Evolutionary conservation across 2,329 filamentous ascomycete genomes (phyloP), one percentile per base, ranked within the genome.

Genomic region (Botrytis medusae): DNA sequence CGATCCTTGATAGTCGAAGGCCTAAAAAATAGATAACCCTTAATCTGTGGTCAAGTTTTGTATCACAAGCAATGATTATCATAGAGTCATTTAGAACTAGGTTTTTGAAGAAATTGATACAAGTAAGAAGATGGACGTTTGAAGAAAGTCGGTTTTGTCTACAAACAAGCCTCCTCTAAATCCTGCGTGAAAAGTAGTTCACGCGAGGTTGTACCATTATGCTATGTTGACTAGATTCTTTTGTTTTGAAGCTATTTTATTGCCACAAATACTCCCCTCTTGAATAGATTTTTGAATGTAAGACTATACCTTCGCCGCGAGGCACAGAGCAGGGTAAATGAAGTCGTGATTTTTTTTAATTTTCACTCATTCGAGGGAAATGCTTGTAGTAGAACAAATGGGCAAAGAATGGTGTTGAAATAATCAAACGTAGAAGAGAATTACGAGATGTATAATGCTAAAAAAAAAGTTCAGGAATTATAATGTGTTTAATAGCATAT

Each of bases 201-300:
- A n/a, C 29, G n/a, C 4, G 48, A 5, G 12, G n/a, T 25, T 51
- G 10, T 51, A 51, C 25, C 18, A 14, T 3, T n/a, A 54, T 29
- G 51, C n/a, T 29, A 54, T 29, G n/a, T 29, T n/a, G 16, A 18
- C 14, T 18, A 8, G 1, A 18, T 29, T 29, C 6, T 14, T 18
- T 1, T 16, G 6, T 18, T 18, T 18, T 29, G 5, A 2, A 29
- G 29, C 3, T 8, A 0, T 7, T 16, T 2, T 18, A 29, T 29
- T 54, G 6, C 6, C 25, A 14, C 14, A 29, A 54, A 29, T 14
- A 4, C 3, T 9, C 12, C 51, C 4, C 12, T 29, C 6, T 8
- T 18, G 3, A 29, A 18, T 29, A 2, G 3, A 8, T 1, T 18
- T 0, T n/a, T 54, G 25, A 2, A 3, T 16, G 5, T 29, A 16